A percentile compares a stretch with the other conserved stretches of the same genome.
Conservation (phyloP, 148 eudicot genomes). For the Fallopia convolvulus region DNA sequence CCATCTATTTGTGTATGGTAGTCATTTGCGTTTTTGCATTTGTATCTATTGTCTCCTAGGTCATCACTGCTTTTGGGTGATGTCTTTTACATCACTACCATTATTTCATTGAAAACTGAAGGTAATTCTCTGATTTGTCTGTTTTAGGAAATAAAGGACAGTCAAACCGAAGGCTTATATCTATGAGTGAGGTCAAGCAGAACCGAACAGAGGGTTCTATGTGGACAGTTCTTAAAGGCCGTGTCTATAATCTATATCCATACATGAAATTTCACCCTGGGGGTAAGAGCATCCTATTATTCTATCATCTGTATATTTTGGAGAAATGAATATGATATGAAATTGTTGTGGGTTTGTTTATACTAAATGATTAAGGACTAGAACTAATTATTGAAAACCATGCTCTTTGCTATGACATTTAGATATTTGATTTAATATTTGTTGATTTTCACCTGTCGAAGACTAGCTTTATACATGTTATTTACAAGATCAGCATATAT, state of each 20-base stretch:
- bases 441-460: not conserved
- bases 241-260: conserved; percentile 82
- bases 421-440: not conserved
- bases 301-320: not conserved
- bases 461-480: not conserved
- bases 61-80: not conserved
- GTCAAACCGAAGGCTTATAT: conserved; percentile 71
- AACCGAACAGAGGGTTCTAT: conserved; percentile 70
- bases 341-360: not conserved
- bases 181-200: conserved; percentile 79
- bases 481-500: not conserved
- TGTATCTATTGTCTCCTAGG: not conserved
- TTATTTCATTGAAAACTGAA: not conserved
- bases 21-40: not conserved
- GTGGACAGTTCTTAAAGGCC: conserved; percentile 98
- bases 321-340: not conserved
- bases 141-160: conserved; percentile 68
- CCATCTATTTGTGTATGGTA: not conserved
- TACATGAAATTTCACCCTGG: conserved; percentile 99
- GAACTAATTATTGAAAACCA: not conserved
- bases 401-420: not conserved
- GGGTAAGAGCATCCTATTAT: conserved; percentile 37
- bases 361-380: not conserved
- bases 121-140: conserved; percentile 11
- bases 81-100: not conserved